Evolutionary conservation across 371 early-diverging fungal genomes (phyloP), one percentile per base, ranked within the genome.

Genomic region (Mucor ambiguus): DNA sequence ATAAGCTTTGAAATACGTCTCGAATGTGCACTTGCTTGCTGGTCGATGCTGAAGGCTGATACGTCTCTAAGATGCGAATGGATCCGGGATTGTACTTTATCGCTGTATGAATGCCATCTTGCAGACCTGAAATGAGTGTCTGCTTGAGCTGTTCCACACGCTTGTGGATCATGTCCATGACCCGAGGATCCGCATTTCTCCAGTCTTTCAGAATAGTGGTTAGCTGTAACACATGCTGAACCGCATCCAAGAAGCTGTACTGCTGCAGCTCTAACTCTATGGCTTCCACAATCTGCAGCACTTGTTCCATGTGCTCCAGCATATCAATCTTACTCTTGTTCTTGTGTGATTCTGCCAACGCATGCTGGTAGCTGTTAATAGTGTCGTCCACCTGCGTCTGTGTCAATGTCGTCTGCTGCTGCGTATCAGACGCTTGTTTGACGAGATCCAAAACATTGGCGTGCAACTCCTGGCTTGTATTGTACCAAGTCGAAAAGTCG

Each of bases 251-350:
- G 54, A 58, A 68, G 2, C 18, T 18, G 10, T 33, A 58, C 24
- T 41, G 46, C 26, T 37, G 29, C n/a, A 61, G n/a, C 9, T 55
- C 33, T 12, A 26, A 1, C 4, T 64, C 56, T 14, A 75, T 32
- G 5, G 26, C 20, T 2, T 67, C 55, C 0, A 69, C 14, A 18
- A 33, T 41, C 14, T 70, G 43, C 22, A 63, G 22, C 4, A 67
- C 56, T 0, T 43, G 35, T 11, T 63, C 52, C 14, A 75, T 26
- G 4, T 28, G 32, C 7, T 67, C 58, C 41, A 75, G 30, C 4
- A 65, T 24, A 9, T 72, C 58, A n/a, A 73, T 67, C 24, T 61
- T 62, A 20, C 29, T n/a, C 28, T 67, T 41, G 48, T 67, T 73
- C 12, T 28, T 61, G 35, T 61, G 38, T 4, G 72, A 63, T 22